Percentiles rank a stretch among this genome's conserved stretches.
phyloP scores from a whole-genome alignment of 2,329 filamentous ascomycete genomes.

The Arthrobotrys entomopaga region DNA sequence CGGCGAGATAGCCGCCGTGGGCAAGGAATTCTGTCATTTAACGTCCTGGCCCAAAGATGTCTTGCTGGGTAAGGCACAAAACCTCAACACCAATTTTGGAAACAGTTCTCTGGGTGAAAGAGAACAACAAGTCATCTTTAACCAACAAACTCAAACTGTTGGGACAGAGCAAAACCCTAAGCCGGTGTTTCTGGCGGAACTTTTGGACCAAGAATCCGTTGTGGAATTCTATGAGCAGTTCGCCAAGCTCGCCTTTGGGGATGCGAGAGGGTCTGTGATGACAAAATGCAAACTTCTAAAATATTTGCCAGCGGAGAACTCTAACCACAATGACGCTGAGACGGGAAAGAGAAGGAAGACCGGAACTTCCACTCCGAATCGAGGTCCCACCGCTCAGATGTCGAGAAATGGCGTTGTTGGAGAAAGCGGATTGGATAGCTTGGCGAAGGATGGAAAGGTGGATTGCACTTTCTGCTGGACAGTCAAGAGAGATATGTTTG shows the following conservation, averaged over 20 bases:
- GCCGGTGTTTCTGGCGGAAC: slow-evolving; percentile 88
- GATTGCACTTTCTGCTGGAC: slow-evolving; percentile 97
- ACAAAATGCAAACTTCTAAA: slow-evolving; percentile 87
- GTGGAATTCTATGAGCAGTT: slow-evolving; percentile 97
- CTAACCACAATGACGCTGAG: slow-evolving; percentile 31
- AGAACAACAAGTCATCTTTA: slow-evolving; percentile 64
- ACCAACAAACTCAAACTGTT: slow-evolving; percentile 68
- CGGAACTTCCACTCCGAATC: slow-evolving; percentile 25
- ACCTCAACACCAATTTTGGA: slow-evolving; percentile 84
- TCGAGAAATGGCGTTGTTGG: slow-evolving; percentile 66
- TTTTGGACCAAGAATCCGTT: slow-evolving; percentile 92
- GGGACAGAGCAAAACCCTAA: slow-evolving; percentile 63
- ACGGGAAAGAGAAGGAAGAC: slow-evolving; percentile 58
- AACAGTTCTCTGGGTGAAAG: slow-evolving; percentile 64
- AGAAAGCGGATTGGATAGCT: slow-evolving; percentile 80
- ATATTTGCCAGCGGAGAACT: slow-evolving; percentile 66
- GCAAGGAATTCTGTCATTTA: slow-evolving; percentile 95
- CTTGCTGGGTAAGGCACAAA: slow-evolving; percentile 84
- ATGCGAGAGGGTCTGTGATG: slow-evolving; percentile 84
- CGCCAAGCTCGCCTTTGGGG: slow-evolving; percentile 88
- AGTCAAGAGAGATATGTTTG: slow-evolving; percentile 94
- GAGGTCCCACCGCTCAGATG: slow-evolving; percentile 55
- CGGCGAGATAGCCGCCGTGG: slow-evolving; percentile 92
- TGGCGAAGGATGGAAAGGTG: slow-evolving; percentile 88
- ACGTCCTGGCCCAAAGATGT: slow-evolving; percentile 95